A percentile compares a stretch with the other conserved stretches of the same genome.
These are phyloP conservation scores for Cladophialophora carrionii DNA, from an alignment of 2,329 filamentous ascomycete genomes.

Conservation along the genomic window DNA sequence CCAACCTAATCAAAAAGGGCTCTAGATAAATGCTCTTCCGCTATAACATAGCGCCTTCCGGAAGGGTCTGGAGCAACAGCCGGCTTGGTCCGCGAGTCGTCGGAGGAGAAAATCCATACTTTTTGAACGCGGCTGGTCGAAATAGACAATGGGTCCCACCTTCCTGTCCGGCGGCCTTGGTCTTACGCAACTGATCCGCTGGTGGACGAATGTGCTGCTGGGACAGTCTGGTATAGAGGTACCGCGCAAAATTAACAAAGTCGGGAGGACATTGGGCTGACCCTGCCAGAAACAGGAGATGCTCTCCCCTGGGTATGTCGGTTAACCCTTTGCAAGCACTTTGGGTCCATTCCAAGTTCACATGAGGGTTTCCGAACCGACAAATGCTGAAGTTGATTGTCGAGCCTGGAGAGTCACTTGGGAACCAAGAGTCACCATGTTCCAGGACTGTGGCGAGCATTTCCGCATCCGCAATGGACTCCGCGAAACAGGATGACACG, in stretches of 20 bases:
- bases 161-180: background rate
- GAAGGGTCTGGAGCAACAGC: no score
- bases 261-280: background rate
- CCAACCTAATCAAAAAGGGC: no score
- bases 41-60: no score
- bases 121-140: no score
- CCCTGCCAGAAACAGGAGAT: background rate
- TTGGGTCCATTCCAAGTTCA: background rate
- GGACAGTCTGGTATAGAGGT: background rate
- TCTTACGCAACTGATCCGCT: background rate
- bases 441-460: background rate
- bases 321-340: background rate
- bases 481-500: background rate
- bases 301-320: background rate
- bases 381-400: background rate
- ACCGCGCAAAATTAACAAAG: background rate
- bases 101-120: no score
- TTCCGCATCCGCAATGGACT: background rate
- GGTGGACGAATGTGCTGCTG: background rate
- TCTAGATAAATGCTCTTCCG: no score
- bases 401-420: no score
- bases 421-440: background rate
- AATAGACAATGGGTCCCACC: background rate
- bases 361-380: no score
- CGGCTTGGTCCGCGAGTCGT: no score